Evolutionary conservation across 2,329 filamentous ascomycete genomes (phyloP).

Genomic region (Raffaelea ambrosiae): DNA sequence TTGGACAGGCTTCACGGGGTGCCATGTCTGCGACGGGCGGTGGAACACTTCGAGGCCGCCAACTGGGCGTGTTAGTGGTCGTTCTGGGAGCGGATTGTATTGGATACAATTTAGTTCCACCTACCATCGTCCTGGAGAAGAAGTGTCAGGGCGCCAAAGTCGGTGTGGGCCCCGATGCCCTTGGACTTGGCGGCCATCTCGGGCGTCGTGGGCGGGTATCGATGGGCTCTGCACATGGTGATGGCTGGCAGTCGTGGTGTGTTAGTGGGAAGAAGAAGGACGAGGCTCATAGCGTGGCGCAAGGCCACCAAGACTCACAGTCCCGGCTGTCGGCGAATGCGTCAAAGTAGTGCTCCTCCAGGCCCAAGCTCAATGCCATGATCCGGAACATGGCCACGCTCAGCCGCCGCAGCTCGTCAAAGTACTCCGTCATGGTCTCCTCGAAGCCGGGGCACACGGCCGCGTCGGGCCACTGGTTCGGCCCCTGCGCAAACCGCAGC

Average conservation of each 20-base stretch:
- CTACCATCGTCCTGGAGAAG: conserved; percentile 6
- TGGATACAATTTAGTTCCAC: not conserved
- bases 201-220: conserved; percentile 31
- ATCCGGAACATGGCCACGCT: conserved; percentile 6
- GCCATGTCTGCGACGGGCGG: conserved; percentile 24
- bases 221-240: conserved; percentile 10
- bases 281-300: not conserved
- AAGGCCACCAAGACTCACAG: not conserved
- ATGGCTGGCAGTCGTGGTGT: not conserved
- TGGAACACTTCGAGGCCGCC: conserved; percentile 57
- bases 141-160: conserved; percentile 6
- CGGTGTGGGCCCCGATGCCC: conserved; percentile 35
- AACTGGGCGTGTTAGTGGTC: conserved; percentile 38
- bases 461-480: conserved; percentile 21
- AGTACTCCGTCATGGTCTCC: conserved; percentile 7
- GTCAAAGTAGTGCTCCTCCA: conserved; percentile 31
- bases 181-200: conserved; percentile 28
- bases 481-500: conserved; percentile 10
- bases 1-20: conserved; percentile 30
- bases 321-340: conserved; percentile 8
- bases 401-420: conserved; percentile 3
- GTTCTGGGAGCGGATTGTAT: conserved; percentile 35
- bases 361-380: conserved; percentile 31
- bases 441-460: conserved; percentile 3
- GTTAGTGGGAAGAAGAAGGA: not conserved